Evolutionary conservation across 2,329 filamentous ascomycete species (phyloP).

Genomic region (Rutstroemia sydowiana): DNA sequence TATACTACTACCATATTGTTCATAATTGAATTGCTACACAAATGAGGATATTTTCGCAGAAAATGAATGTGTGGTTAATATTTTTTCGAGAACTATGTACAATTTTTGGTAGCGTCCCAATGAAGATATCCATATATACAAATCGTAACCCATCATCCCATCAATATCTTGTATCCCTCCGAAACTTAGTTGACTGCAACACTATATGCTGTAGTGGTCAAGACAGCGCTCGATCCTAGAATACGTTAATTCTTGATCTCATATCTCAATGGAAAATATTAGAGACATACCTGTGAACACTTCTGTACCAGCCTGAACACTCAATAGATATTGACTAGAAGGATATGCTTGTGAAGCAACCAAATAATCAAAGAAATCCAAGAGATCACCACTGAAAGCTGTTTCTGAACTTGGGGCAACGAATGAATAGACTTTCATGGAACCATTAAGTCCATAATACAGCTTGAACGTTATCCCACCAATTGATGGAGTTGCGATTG

Average conservation of each 20-base stretch:
- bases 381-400: conserved; percentile 49
- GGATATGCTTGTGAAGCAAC: conserved; percentile 39
- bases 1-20: too few species aligned
- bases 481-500: conserved; percentile 47
- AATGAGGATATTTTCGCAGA: too few species aligned
- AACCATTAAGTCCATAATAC: conserved; percentile 52
- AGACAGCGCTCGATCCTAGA: conserved; percentile 37
- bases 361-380: conserved; percentile 51
- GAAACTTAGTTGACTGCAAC: conserved; percentile 9
- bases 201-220: conserved; percentile 35
- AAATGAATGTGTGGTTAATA: too few species aligned
- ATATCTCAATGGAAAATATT: too few species aligned
- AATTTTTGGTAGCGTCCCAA: too few species aligned
- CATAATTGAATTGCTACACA: too few species aligned
- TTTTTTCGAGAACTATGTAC: too few species aligned
- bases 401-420: conserved; percentile 40
- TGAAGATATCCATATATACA: neutral
- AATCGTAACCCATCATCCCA: neutral
- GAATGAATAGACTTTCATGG: conserved; percentile 55
- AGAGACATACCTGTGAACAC: conserved; percentile 38
- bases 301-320: conserved; percentile 48
- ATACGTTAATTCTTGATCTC: neutral
- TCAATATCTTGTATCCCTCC: neutral
- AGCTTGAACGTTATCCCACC: conserved; percentile 49
- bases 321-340: conserved; percentile 44